These are phyloP conservation scores for Pisolithus thermaeus DNA, from an alignment of 1,284 basidiomycete species.

Conservation along the genomic window DNA sequence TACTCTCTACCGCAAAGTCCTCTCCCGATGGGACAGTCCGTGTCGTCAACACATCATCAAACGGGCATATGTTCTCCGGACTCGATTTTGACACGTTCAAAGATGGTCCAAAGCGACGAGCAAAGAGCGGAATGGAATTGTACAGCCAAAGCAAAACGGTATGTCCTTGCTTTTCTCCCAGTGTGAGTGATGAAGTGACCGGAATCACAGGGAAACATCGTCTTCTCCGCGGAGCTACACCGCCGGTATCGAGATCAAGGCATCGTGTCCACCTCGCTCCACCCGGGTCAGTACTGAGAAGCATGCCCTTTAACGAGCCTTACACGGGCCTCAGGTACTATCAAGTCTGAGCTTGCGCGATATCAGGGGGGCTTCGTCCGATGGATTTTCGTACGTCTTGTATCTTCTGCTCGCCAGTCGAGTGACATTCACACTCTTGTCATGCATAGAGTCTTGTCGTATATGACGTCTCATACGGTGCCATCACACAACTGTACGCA, in stretches of 20 bases:
- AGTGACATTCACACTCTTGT: not conserved
- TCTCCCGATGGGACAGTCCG: slow-evolving; percentile 31
- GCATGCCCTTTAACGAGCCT: not conserved
- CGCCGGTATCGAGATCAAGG: slow-evolving; percentile 32
- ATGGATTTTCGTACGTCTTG: slow-evolving; percentile 6
- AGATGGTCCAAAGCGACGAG: slow-evolving; percentile 24
- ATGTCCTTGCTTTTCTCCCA: not conserved
- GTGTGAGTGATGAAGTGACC: not conserved
- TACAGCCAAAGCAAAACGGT: slow-evolving; percentile 43
- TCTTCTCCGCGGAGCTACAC: slow-evolving; percentile 30
- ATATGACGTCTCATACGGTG: slow-evolving; percentile 34
- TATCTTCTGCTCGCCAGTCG: not conserved
- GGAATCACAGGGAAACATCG: slow-evolving; percentile 25
- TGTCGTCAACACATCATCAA: slow-evolving; percentile 39
- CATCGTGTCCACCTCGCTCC: slow-evolving; percentile 29
- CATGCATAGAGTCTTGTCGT: slow-evolving; percentile 7
- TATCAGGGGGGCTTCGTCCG: slow-evolving; percentile 5
- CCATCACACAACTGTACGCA: slow-evolving; percentile 48
- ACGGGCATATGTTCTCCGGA: slow-evolving; percentile 14
- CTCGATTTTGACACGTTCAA: slow-evolving; percentile 24
- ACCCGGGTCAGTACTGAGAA: slow-evolving; percentile 24
- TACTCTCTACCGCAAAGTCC: slow-evolving; percentile 29
- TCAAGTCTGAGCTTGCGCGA: slow-evolving; percentile 24
- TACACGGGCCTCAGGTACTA: slow-evolving; percentile 5
- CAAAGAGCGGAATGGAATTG: slow-evolving; percentile 18